A percentile compares a stretch with the other conserved stretches of the same genome.
Conservation (phyloP, 805 yeast species). For the Tetrapisispora fleetii region DNA sequence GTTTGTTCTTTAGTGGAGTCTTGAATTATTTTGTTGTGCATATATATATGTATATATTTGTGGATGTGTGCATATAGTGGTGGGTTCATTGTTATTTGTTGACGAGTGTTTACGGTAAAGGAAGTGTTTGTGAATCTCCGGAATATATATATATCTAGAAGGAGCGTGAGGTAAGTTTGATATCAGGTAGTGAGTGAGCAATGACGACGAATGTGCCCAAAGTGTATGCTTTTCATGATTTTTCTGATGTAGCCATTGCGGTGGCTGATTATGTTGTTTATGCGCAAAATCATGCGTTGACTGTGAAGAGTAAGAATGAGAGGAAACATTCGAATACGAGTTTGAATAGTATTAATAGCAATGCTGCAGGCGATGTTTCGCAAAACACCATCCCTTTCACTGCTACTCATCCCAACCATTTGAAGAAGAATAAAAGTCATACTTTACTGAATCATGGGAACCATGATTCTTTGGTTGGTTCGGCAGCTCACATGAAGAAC, state of each 20-base stretch:
- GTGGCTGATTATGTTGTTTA: slow-evolving; percentile 90
- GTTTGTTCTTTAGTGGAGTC: too few relatives aligned
- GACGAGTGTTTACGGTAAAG: too few relatives aligned
- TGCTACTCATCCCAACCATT: not conserved
- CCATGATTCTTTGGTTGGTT: not conserved
- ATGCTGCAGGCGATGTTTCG: slow-evolving; percentile 2
- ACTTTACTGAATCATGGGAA: not conserved
- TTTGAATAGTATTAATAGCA: slow-evolving; percentile 5
- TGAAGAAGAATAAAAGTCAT: not conserved
- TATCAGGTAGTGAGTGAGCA: not conserved
- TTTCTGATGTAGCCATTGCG: slow-evolving; percentile 87
- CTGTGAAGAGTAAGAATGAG: slow-evolving; percentile 10
- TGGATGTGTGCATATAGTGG: too few relatives aligned
- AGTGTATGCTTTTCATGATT: slow-evolving; percentile 85
- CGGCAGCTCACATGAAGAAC: not conserved
- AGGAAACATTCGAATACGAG: slow-evolving; percentile 16
- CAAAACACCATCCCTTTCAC: slow-evolving; percentile 2
- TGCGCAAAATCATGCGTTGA: slow-evolving; percentile 59
- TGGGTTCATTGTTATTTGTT: too few relatives aligned
- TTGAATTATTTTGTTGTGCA: too few relatives aligned
- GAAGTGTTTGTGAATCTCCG: too few relatives aligned
- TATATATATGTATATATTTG: too few relatives aligned
- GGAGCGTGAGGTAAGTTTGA: too few relatives aligned
- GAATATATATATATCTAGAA: too few relatives aligned
- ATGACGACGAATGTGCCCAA: slow-evolving; percentile 94